Evolutionary conservation across 495 filamentous ascomycete genomes (phyloP), one percentile per base, ranked within the genome.

Genomic region (Parathielavia appendiculata): DNA sequence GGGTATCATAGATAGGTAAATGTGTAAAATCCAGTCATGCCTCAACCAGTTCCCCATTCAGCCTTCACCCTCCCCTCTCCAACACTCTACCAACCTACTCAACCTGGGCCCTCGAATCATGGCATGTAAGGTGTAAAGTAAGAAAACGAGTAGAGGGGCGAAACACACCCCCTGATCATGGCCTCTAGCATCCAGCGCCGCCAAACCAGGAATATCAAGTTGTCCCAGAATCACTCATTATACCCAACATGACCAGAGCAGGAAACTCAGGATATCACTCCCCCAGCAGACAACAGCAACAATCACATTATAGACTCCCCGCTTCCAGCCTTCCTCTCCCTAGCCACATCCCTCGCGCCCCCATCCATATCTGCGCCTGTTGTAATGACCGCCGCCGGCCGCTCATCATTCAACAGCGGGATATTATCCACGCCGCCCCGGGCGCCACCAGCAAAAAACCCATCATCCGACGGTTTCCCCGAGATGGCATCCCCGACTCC

Each of bases 361-460:
- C 65, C 69, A n/a, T 68, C 68, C 47, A 76, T 73, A 5, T 81
- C 77, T 20, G 73, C 57, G 8, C 79, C 79, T 6, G 74, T 77
- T 10, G 71, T 64, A 2, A 55, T 30, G n/a, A 62, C 59, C 22
- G 64, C 63, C 8, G 63, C 66, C 7, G 63, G 56, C 45, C 65
- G 65, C 58, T 79, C 73, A 2, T 81, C 77, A 47, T 71, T 79
- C 41, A 86, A 63, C 45, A 83, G 63, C 1, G 82, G 80, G 56
- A 85, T 84, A 22, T 77, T 68, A 57, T 85, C 81, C 6, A 84
- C 64, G 36, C 77, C 77, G 38, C 65, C 57, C 9, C 51, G 14
- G 4, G n/a, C 45, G 23, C 59, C 62, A 16, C 51, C 62, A 3
- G 32, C 56, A 10, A 8, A 13, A 10, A 35, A 8, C 2, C 19